Percentiles rank a stretch among this genome's conserved stretches.
Conservation (phyloP, 331 rosid genomes). For the Stylosanthes scabra region DNA sequence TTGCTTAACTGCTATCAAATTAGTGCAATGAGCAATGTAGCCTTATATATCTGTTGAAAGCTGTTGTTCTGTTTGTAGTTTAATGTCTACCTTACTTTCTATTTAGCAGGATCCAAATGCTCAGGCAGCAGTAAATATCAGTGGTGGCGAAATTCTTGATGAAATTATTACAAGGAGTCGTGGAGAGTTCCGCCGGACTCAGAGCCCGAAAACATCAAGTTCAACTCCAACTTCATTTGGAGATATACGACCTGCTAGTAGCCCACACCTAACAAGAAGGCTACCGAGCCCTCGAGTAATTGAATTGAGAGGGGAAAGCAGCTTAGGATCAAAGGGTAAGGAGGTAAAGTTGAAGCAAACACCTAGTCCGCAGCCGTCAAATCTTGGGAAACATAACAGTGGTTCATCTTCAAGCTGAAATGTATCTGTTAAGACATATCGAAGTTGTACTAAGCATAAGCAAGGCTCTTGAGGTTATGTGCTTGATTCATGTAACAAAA, state of each 20-base stretch:
- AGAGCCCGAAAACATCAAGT: slow-evolving; percentile 77
- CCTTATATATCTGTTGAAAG: slow-evolving; percentile 10
- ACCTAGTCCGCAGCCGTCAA: slow-evolving; percentile 60
- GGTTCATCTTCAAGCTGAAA: slow-evolving; percentile 51
- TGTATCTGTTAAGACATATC: slow-evolving; percentile 26
- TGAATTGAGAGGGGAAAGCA: slow-evolving; percentile 66
- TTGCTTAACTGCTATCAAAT: neutral
- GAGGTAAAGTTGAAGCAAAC: slow-evolving; percentile 50
- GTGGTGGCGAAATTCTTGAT: slow-evolving; percentile 85
- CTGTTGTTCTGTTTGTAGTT: slow-evolving; percentile 17
- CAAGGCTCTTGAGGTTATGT: slow-evolving; percentile 66
- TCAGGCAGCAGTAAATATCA: slow-evolving; percentile 58
- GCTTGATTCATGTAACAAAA: slow-evolving; percentile 35
- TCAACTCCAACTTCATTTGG: slow-evolving; percentile 69
- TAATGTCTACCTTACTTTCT: slow-evolving; percentile 8
- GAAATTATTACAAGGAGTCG: slow-evolving; percentile 94
- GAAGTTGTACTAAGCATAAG: slow-evolving; percentile 32
- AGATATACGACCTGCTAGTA: slow-evolving; percentile 60
- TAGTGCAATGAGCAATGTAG: neutral
- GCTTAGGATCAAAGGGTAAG: slow-evolving; percentile 47
- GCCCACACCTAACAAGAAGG: slow-evolving; percentile 57
- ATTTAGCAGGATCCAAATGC: slow-evolving; percentile 57
- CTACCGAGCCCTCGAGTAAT: slow-evolving; percentile 63
- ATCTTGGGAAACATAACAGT: slow-evolving; percentile 44
- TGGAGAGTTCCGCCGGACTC: slow-evolving; percentile 81